Evolutionary conservation across 305 asterid species (phyloP).

Genomic region (Solanum chacoense): DNA sequence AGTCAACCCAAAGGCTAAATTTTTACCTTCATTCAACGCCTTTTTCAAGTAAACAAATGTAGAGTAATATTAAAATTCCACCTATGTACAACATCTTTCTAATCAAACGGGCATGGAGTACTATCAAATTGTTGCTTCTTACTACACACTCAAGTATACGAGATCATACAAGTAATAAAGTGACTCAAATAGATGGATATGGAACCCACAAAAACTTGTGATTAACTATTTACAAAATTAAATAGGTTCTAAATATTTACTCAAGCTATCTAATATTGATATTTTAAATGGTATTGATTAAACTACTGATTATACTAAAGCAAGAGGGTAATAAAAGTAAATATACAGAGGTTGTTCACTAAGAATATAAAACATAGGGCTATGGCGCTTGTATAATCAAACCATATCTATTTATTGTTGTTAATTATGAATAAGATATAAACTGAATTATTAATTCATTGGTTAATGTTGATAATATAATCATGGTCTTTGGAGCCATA

Average conservation of each 20-base stretch:
- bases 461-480: neutral
- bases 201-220: neutral
- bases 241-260: no score
- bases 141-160: neutral
- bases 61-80: no score
- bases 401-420: no score
- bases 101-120: no score
- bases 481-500: neutral
- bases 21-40: no score
- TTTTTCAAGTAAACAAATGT: no score
- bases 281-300: neutral
- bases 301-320: no score
- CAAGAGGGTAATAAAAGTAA: neutral
- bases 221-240: neutral
- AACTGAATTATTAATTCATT: neutral
- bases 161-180: neutral
- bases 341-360: neutral
- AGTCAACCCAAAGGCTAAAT: no score
- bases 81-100: no score
- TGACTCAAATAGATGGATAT: neutral
- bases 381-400: neutral
- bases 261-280: no score
- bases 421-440: neutral
- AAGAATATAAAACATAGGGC: neutral
- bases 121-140: no score